Evolutionary conservation across 177 flowering plant species (phyloP), one percentile per base, ranked within the genome.

Genomic region (Vitis hybrid): DNA sequence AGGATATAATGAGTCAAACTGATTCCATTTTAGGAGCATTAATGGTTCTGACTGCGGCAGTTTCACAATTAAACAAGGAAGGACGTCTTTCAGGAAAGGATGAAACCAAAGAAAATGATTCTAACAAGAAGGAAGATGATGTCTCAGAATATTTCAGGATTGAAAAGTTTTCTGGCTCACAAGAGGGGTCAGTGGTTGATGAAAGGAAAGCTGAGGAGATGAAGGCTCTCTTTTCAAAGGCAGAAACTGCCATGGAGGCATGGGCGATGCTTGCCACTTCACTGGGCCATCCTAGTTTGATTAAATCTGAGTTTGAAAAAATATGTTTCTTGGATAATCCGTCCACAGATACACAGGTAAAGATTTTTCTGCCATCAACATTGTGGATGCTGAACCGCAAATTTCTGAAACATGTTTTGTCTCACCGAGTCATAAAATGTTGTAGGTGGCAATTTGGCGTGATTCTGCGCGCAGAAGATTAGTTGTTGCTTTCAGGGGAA

Each of bases 241-340:
- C 99, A 67, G 99, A 95, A 83, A 95, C 88, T 82, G 99, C 99
- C 67, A 90, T 95, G 98, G 99, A 95, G 77, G 99, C 99, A 40
- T 95, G 99, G 99, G 99, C 99, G 52, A 84, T 95, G 97, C 93
- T 95, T 74, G 94, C 97, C 52, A 87, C 91, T 70, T 85, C 99
- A 26, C 70, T 93, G 73, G 99, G 99, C 58, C 97, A 89, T 66
- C 91, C 98, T 48, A 95, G 92, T 81, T 91, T 95, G 70, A 89
- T 95, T 51, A 93, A 89, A 77, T 95, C 99, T 55, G 99, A 95
- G 77, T 95, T 95, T 85, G 99, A 95, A 80, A 95, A 95, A 74
- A 75, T 95, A 65, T 95, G 97, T 75, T 93, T 93, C 69, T 84
- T 95, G 67, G 99, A 95, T 77, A 93, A 95, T 74, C 69, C 70